phyloP scores from a whole-genome alignment of 192 early-diverging fungal genomes.

The Phycomyces blakesleeanus region DNA sequence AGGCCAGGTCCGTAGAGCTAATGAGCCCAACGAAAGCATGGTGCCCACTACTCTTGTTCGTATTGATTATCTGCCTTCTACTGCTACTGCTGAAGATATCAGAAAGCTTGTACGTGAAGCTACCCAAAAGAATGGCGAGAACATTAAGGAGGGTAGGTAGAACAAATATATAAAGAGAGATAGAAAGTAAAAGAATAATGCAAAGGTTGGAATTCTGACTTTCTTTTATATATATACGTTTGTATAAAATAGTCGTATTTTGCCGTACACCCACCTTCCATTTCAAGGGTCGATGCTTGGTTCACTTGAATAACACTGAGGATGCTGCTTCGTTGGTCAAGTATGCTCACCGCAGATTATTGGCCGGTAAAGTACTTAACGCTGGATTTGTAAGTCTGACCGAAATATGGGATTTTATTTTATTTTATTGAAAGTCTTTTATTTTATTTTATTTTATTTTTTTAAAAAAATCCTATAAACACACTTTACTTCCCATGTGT shows the following conservation, averaged over 20 bases:
- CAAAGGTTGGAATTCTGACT: no score
- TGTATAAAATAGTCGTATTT: constrained; percentile 28
- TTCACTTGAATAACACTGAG: constrained; percentile 9
- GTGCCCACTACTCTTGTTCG: constrained; percentile 12
- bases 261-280: constrained; percentile 18
- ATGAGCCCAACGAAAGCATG: not conserved
- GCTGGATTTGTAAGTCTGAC: constrained; percentile 17
- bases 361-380: constrained; percentile 25
- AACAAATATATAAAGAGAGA: not conserved
- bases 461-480: no score
- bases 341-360: constrained; percentile 15
- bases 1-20: not conserved
- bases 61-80: constrained; percentile 24
- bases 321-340: constrained; percentile 17
- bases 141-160: constrained; percentile 31
- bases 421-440: no score
- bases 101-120: constrained; percentile 27
- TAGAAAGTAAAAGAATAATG: no score
- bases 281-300: constrained; percentile 23
- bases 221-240: no score
- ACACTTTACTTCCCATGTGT: no score
- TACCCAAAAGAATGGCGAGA: constrained; percentile 18
- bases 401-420: not conserved
- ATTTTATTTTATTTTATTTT: no score
- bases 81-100: constrained; percentile 31